A percentile compares a stretch with the other conserved stretches of the same genome.
These are phyloP conservation scores for Cyanidium caldarium DNA, from an alignment of 23 red algal genomes.

Conservation along the genomic window DNA sequence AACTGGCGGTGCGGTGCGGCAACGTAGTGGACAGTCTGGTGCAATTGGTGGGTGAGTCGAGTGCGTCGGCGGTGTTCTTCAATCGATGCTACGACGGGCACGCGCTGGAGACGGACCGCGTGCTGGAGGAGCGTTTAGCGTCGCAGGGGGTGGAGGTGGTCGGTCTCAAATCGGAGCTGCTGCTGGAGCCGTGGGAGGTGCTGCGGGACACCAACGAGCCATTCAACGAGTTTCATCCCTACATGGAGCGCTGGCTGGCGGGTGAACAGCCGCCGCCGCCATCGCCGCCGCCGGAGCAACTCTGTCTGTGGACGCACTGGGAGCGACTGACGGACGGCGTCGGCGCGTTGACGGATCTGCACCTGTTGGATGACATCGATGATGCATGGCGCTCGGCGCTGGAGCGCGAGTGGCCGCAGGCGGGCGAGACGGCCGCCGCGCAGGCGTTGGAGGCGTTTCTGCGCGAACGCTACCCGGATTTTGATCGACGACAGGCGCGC, in stretches of 20 bases:
- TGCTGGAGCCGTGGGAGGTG: slow-evolving; percentile 11
- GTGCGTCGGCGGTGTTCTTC: slow-evolving; percentile 5
- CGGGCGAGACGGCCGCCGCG: not conserved
- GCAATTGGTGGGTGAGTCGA: not conserved
- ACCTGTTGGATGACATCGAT: slow-evolving; percentile 2
- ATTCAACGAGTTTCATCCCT: slow-evolving; percentile 56
- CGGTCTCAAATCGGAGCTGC: not conserved
- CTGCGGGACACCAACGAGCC: not conserved
- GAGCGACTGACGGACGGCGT: slow-evolving; percentile 10
- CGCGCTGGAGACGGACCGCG: not conserved
- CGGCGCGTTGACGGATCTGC: slow-evolving; percentile 8
- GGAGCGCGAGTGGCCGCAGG: not conserved
- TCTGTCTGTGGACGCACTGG: not conserved
- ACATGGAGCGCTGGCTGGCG: slow-evolving; percentile 93
- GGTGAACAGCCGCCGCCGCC: slow-evolving; percentile 67
- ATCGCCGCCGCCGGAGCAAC: slow-evolving; percentile 21
- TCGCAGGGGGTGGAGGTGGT: not conserved
- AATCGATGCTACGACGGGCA: slow-evolving; percentile 1
- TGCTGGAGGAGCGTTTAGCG: not conserved
- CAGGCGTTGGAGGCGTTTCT: not conserved
- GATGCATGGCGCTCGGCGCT: not conserved
- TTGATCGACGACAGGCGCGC: not conserved
- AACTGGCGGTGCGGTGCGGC: not conserved
- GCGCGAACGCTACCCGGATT: not conserved
- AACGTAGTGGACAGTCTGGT: not conserved